A percentile compares a stretch with the other conserved stretches of the same genome.
These are phyloP conservation scores for Sphenostylis stenocarpa DNA, from an alignment of 306 rosid genomes.

Conservation along the genomic window DNA sequence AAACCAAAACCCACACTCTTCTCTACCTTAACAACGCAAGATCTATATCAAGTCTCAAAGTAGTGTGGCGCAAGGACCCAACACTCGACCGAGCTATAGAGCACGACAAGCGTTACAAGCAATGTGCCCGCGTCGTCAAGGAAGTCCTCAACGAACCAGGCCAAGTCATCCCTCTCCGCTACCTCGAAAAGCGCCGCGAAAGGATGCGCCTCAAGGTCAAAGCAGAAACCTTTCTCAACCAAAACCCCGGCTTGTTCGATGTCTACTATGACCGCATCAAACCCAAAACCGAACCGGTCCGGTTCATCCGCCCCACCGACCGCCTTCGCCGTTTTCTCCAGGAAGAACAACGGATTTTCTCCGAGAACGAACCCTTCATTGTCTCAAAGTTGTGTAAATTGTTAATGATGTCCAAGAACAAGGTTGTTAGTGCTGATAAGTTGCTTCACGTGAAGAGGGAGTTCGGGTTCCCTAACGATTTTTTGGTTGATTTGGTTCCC, in stretches of 20 bases:
- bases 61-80: slow-evolving; percentile 80
- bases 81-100: slow-evolving; percentile 73
- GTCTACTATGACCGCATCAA: slow-evolving; percentile 64
- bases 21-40: slow-evolving; percentile 16
- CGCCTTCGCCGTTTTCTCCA: slow-evolving; percentile 54
- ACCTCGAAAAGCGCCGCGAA: slow-evolving; percentile 68
- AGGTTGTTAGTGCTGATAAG: slow-evolving; percentile 70
- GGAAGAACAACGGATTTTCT: slow-evolving; percentile 47
- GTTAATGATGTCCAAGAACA: slow-evolving; percentile 77
- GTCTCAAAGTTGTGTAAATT: slow-evolving; percentile 71
- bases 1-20: slow-evolving; percentile 12
- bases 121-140: slow-evolving; percentile 36
- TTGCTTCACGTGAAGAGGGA: slow-evolving; percentile 84
- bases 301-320: slow-evolving; percentile 51
- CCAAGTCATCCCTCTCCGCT: slow-evolving; percentile 39
- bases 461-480: slow-evolving; percentile 86
- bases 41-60: slow-evolving; percentile 73
- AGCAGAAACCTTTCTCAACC: slow-evolving; percentile 47
- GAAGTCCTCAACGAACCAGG: slow-evolving; percentile 45
- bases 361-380: slow-evolving; percentile 52
- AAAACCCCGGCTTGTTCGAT: slow-evolving; percentile 70
- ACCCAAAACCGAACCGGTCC: slow-evolving; percentile 67
- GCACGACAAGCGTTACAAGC: slow-evolving; percentile 56
- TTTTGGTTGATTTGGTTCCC: slow-evolving; percentile 80
- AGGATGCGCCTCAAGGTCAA: slow-evolving; percentile 61